Evolutionary conservation across 805 yeast genomes (phyloP).

Genomic region (Kodamaea jinghongensis): DNA sequence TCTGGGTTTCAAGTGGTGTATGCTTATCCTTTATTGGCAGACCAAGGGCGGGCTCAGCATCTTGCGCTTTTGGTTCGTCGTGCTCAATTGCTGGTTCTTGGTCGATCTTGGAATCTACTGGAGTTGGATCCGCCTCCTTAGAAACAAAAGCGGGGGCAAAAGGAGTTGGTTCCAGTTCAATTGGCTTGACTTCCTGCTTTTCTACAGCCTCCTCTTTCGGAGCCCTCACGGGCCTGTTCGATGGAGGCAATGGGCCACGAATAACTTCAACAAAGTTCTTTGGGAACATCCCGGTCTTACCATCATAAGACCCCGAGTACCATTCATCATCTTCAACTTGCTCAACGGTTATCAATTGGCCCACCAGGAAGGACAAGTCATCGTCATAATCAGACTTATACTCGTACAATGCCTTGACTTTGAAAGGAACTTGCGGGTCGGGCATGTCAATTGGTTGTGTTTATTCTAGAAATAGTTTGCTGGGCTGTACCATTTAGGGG

Average conservation of each 20-base stretch:
- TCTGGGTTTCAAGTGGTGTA: background rate
- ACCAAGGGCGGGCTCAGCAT: background rate
- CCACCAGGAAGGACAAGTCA: conserved; percentile 69
- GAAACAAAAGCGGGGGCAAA: conserved; percentile 7
- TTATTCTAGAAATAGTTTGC: conserved; percentile 1
- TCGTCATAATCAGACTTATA: conserved; percentile 68
- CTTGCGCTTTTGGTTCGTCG: background rate
- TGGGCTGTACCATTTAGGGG: conserved; percentile 2
- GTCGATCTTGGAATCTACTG: background rate
- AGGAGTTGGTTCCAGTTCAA: background rate
- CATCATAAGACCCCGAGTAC: conserved; percentile 71
- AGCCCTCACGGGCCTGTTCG: conserved; percentile 6
- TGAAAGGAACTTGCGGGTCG: conserved; percentile 49
- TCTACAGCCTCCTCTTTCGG: background rate
- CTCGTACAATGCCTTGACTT: conserved; percentile 65
- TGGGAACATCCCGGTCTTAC: conserved; percentile 82
- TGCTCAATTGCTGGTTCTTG: conserved; percentile 1
- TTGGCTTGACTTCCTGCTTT: background rate
- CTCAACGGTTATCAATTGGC: conserved; percentile 71
- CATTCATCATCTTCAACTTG: conserved; percentile 89
- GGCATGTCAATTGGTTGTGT: conserved; percentile 14
- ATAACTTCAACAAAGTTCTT: conserved; percentile 64
- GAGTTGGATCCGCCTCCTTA: background rate
- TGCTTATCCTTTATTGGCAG: background rate
- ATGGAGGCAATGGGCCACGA: conserved; percentile 7